Base-by-base conservation (phyloP, 306 rosid genomes). In the Astragalus glycyphyllos region DNA sequence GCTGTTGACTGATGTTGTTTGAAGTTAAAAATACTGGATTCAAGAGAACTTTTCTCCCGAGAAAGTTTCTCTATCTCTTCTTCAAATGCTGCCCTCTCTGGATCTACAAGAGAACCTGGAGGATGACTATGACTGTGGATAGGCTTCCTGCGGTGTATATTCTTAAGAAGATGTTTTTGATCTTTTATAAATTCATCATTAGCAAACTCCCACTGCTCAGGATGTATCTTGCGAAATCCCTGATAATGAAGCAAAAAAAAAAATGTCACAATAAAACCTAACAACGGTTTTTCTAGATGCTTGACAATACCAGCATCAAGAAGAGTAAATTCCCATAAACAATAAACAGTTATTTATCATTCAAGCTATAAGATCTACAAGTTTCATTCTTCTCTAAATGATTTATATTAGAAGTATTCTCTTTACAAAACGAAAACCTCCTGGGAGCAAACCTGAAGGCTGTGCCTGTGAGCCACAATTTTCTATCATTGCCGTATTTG, bases 41-140 rank as follows among this genome's bases (percentile, higher is more conserved):
- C 96, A 7, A 95, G 87, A 55, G 86, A 40, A 60, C 82, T 55
- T 79, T 86, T 95, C 58, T 91, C 97, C 7, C 59, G 84, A 0
- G 87, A 65, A 63, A 95, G 87, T 81, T 79, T 91, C 53, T 91
- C 97, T 42, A 91, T 87, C 79, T 89, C 97, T 47, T 95, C 96
- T 72, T 91, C 97, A 64, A 84, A 86, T 51, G 87, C 85, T 62
- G 96, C 91, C 83, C 97, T 84, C 74, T 95, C 99, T 23, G 90
- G 85, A 87, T 95, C 96, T 48, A 73, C 83, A 20, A 38, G 44
- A 68, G 99, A 79, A 63, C 92, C 92, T 31, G 87, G 99, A 71
- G 99, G 96, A 68, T 84, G 77, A 76, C 99, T 95, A 79, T 95
- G 99, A 80, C 99, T 95, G 79, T 95, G 99, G 58, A 95, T 89